Evolutionary conservation across 176 grass and related monocot species (phyloP).

Genomic region (Oropetium thomaeum): DNA sequence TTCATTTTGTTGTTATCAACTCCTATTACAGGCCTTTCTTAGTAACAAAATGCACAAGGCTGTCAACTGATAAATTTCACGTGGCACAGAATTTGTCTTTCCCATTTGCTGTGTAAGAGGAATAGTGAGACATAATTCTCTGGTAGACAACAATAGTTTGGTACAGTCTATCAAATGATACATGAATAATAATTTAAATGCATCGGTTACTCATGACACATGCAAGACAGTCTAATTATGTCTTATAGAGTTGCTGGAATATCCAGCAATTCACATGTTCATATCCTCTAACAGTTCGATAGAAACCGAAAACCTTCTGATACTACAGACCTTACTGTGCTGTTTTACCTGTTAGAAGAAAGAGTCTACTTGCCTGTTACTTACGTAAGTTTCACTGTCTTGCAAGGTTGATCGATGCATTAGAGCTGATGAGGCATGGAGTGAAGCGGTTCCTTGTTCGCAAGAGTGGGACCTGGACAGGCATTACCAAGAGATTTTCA

Average conservation of each 20-base stretch:
- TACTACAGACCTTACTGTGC: neutral
- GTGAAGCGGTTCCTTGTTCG: conserved; percentile 85
- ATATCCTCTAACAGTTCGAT: conserved; percentile 8
- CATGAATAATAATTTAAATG: conserved; percentile 12
- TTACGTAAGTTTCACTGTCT: conserved; percentile 2
- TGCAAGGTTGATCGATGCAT: conserved; percentile 82
- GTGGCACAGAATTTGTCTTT: conserved; percentile 4
- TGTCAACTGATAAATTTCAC: conserved; percentile 29
- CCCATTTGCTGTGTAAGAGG: conserved; percentile 1
- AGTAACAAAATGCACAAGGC: neutral
- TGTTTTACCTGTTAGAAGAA: no score
- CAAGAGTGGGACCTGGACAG: conserved; percentile 73
- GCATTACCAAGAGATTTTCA: conserved; percentile 87
- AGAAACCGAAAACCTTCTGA: neutral
- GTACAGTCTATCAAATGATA: conserved; percentile 12
- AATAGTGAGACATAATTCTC: conserved; percentile 15
- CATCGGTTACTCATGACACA: neutral
- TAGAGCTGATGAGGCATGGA: conserved; percentile 95
- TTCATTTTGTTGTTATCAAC: neutral
- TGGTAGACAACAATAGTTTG: conserved; percentile 12
- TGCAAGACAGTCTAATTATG: conserved; percentile 21
- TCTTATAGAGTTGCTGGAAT: neutral
- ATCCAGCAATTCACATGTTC: conserved; percentile 1
- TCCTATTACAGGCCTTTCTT: neutral
- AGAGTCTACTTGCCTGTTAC: neutral